phyloP scores from a whole-genome alignment of 2,329 filamentous ascomycete species.

The Daldinia eschscholtzii region DNA sequence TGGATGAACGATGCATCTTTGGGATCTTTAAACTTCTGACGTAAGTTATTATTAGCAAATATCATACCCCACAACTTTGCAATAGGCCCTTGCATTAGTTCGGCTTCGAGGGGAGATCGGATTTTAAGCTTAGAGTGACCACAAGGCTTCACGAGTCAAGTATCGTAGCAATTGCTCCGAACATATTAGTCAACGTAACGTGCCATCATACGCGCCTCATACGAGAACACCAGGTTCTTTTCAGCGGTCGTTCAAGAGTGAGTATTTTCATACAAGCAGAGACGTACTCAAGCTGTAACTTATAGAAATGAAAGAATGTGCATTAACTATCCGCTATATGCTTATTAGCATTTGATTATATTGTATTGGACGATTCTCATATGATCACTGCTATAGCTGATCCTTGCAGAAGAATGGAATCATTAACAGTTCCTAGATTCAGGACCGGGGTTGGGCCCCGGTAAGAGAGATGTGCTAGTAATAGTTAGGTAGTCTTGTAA shows the following conservation, averaged over 20 bases:
- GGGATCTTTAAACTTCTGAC: constrained; percentile 4
- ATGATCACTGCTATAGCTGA: too few species aligned
- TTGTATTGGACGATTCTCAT: too few species aligned
- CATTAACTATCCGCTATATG: background rate
- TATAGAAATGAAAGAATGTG: too few species aligned
- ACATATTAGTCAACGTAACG: background rate
- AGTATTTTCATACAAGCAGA: background rate
- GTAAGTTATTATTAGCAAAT: constrained; percentile 9
- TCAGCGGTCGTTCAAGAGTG: background rate
- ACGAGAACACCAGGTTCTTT: background rate
- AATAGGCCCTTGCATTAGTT: constrained; percentile 11
- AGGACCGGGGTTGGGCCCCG: too few species aligned
- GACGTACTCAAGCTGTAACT: too few species aligned
- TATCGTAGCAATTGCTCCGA: background rate
- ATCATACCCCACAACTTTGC: background rate
- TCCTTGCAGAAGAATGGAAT: too few species aligned
- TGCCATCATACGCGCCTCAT: background rate
- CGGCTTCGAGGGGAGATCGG: background rate
- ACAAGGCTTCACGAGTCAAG: background rate
- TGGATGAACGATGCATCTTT: background rate
- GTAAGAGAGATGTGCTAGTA: too few species aligned
- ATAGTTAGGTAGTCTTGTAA: too few species aligned
- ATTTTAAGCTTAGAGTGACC: background rate
- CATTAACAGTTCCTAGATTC: too few species aligned
- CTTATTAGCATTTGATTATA: background rate